A percentile compares a stretch with the other conserved stretches of the same genome.
Conservation (phyloP, 306 rosid species). For the Trichosanthes truncata region DNA sequence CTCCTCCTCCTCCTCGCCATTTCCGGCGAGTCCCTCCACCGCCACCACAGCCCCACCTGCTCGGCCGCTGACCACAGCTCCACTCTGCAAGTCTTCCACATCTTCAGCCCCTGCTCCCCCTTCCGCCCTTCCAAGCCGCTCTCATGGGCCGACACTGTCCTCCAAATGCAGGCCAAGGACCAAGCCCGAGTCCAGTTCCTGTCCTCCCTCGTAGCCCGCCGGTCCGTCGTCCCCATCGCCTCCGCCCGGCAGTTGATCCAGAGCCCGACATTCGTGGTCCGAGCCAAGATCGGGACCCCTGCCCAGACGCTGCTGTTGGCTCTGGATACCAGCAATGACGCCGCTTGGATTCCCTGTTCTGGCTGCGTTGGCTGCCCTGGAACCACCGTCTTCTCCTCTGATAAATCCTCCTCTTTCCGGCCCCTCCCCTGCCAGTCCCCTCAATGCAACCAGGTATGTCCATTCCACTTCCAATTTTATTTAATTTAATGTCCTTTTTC, state of each 20-base stretch:
- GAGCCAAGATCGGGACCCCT: conserved; percentile 66
- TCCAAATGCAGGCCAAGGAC: conserved; percentile 49
- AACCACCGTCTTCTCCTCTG: conserved; percentile 27
- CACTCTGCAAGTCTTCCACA: conserved; percentile 57
- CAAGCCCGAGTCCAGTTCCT: conserved; percentile 45
- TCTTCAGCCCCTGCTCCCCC: conserved; percentile 64
- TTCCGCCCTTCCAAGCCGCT: conserved; percentile 41
- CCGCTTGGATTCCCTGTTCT: conserved; percentile 78
- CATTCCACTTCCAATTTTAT: accelerated
- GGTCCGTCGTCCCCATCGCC: conserved; percentile 65
- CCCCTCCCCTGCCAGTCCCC: conserved; percentile 37
- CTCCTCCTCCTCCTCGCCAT: background rate
- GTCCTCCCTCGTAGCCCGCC: conserved; percentile 35
- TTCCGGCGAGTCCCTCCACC: background rate
- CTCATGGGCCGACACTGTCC: conserved; percentile 75
- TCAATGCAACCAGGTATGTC: conserved; percentile 70
- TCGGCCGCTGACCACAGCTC: conserved; percentile 35
- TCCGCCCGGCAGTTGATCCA: conserved; percentile 73
- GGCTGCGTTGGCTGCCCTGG: conserved; percentile 74
- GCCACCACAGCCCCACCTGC: conserved; percentile 20
- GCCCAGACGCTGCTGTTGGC: conserved; percentile 73
- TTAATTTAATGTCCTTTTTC: too few species aligned
- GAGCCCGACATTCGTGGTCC: conserved; percentile 70
- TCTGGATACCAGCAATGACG: conserved; percentile 77
- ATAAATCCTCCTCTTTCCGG: conserved; percentile 41